phyloP scores from a whole-genome alignment of 768 basidiomycete genomes.

The Phylloporus scabripes region DNA sequence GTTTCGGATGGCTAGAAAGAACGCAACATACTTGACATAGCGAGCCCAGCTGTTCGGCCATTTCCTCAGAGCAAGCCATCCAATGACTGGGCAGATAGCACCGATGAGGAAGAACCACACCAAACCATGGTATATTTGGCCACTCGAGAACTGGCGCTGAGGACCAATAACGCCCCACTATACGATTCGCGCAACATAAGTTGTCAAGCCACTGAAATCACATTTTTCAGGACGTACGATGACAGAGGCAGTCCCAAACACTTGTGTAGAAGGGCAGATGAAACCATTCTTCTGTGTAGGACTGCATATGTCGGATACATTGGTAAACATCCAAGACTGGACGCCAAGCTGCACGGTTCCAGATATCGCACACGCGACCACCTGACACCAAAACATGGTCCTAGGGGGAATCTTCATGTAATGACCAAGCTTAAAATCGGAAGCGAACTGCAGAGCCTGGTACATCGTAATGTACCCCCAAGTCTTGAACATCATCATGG shows the following conservation, averaged over 20 bases:
- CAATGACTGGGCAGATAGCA: conserved; percentile 50
- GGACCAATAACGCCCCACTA: conserved; percentile 80
- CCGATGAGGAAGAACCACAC: conserved; percentile 80
- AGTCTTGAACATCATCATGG: conserved; percentile 78
- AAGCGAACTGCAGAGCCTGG: conserved; percentile 59
- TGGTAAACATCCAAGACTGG: conserved; percentile 54
- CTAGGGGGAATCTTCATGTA: conserved; percentile 67
- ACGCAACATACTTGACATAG: conserved; percentile 53
- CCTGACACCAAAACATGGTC: conserved; percentile 64
- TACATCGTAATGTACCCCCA: conserved; percentile 66
- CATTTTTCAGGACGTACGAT: conserved; percentile 36
- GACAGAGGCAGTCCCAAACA: conserved; percentile 50
- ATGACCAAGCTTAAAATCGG: conserved; percentile 75
- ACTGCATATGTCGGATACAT: conserved; percentile 34
- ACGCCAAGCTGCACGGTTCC: conserved; percentile 65
- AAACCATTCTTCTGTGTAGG: conserved; percentile 42
- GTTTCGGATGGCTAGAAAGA: background rate
- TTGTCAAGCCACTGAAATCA: background rate
- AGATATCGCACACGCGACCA: conserved; percentile 55
- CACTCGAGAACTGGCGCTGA: conserved; percentile 62
- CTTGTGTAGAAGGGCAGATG: conserved; percentile 63
- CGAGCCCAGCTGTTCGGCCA: conserved; percentile 63
- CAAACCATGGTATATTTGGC: conserved; percentile 58
- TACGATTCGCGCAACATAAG: background rate
- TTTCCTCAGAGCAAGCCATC: conserved; percentile 48